Evolutionary conservation across 192 early-diverging fungal species (phyloP), one percentile per base, ranked within the genome.

Genomic region (Funneliformis mosseae): DNA sequence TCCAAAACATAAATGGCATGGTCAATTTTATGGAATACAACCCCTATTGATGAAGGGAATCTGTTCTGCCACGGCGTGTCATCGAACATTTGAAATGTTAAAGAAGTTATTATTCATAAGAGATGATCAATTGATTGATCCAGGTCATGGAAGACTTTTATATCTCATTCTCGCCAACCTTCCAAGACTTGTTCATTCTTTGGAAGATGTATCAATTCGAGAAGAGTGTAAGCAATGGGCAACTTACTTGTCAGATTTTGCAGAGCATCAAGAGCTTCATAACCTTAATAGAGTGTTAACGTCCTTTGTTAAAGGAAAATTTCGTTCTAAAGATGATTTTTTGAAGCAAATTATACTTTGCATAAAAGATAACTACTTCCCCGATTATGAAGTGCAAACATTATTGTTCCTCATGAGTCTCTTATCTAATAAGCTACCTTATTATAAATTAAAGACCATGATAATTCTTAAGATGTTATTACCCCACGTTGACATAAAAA

Each of bases 1-100:
- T 45, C 95, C 95, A 16, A 85, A 85, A 33, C 55, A 64, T 38
- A 91, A 93, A 38, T 97, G 95, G 95, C 86, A 81, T 23, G 90
- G 92, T 38, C 84, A 85, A 71, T 96, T 96, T 81, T 83, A 84
- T 50, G 95, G 95, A 10, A 84, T 97, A 60, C 93, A 94, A 59
- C 90, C 92, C 0, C 81, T 95, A 21, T 77, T 97, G 23, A 78
- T 95, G 67, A 88, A 92, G 74, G 95, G 95, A 6, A 82, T 97
- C 23, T 85, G 84, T 25, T 92, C 88, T 2, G 81, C 87, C 3
- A 83, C 79, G 27, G 88, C 88, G 7, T 93, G 93, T 74, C 83
- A 87, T 68, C 78, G 81, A 16, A 87, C 90, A 28, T 81, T 95
- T 62, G 68, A 83, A 27, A 61, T 97, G 27, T 70, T 97, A 62